Evolutionary conservation across 345 rosid species (phyloP).

Genomic region (Psidium friedrichsthalianum): DNA sequence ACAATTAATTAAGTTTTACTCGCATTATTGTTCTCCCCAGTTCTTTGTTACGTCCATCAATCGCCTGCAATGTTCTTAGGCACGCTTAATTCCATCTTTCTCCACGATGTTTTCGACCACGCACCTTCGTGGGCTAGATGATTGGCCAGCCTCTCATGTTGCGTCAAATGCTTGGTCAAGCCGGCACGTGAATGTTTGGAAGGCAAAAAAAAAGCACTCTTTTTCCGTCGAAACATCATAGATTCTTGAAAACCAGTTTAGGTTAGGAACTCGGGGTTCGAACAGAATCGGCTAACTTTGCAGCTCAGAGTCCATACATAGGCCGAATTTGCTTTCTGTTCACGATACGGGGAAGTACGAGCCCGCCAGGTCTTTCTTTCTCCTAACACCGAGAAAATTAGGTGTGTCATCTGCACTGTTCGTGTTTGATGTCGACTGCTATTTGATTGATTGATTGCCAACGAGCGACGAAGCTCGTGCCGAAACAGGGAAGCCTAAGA

Average conservation of each 20-base stretch:
- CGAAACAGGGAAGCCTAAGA: not conserved
- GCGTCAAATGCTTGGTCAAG: not conserved
- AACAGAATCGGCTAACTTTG: not conserved
- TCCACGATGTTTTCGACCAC: not conserved
- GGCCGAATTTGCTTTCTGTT: not conserved
- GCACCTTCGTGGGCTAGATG: not conserved
- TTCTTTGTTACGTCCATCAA: not conserved
- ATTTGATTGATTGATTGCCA: not conserved
- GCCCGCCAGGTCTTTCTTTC: not conserved
- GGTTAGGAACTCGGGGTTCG: not conserved
- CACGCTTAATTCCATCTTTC: not conserved
- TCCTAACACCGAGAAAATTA: not conserved
- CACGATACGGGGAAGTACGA: not conserved
- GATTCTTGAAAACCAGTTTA: not conserved
- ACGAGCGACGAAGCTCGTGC: not conserved
- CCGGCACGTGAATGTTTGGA: not conserved
- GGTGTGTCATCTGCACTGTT: not conserved
- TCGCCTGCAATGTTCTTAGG: not conserved
- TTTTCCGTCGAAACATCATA: not conserved
- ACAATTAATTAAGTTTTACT: not conserved
- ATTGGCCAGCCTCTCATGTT: not conserved
- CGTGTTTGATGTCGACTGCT: not conserved
- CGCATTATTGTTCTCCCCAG: not conserved
- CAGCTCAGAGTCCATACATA: not conserved
- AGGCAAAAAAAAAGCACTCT: not conserved